Evolutionary conservation across 73 alveolate species (phyloP).

Genomic region (Paramecium caudatum): DNA sequence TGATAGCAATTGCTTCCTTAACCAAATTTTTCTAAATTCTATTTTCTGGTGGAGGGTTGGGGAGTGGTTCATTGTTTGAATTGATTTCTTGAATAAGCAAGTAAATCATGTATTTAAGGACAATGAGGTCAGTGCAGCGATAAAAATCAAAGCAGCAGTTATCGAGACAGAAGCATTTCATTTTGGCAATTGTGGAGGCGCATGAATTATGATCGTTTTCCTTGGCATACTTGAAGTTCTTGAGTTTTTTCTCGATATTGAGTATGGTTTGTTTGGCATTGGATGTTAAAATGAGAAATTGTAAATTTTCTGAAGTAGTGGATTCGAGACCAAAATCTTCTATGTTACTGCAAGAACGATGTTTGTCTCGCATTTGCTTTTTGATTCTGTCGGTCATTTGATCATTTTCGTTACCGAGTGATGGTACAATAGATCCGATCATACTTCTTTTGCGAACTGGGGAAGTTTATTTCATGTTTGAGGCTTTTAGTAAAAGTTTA

Average conservation of each 20-base stretch:
- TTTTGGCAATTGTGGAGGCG: conserved; percentile 58
- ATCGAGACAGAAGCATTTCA: conserved; percentile 62
- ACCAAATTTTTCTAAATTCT: neutral
- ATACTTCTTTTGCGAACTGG: conserved; percentile 27
- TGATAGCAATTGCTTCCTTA: conserved; percentile 31
- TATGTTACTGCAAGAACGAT: conserved; percentile 33
- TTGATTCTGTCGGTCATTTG: conserved; percentile 19
- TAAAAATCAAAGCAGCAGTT: conserved; percentile 58
- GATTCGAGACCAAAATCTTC: neutral
- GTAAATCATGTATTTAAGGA: conserved; percentile 47
- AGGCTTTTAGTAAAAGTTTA: conserved; percentile 2
- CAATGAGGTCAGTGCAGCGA: conserved; percentile 61
- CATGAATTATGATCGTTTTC: conserved; percentile 49
- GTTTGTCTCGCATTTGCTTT: neutral
- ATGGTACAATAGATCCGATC: conserved; percentile 4
- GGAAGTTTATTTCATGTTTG: conserved; percentile 5
- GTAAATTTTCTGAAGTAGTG: neutral
- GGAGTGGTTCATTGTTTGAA: neutral
- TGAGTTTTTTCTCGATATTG: conserved; percentile 1
- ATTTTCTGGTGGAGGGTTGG: conserved; percentile 8
- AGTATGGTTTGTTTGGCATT: neutral
- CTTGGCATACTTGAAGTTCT: conserved; percentile 6
- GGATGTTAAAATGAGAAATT: neutral
- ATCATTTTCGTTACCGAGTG: conserved; percentile 16
- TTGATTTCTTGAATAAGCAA: conserved; percentile 34